A percentile compares a stretch with the other conserved stretches of the same genome.
These are phyloP conservation scores for Peniophora sp. DNA, from an alignment of 1,284 basidiomycete species.

Conservation along the genomic window DNA sequence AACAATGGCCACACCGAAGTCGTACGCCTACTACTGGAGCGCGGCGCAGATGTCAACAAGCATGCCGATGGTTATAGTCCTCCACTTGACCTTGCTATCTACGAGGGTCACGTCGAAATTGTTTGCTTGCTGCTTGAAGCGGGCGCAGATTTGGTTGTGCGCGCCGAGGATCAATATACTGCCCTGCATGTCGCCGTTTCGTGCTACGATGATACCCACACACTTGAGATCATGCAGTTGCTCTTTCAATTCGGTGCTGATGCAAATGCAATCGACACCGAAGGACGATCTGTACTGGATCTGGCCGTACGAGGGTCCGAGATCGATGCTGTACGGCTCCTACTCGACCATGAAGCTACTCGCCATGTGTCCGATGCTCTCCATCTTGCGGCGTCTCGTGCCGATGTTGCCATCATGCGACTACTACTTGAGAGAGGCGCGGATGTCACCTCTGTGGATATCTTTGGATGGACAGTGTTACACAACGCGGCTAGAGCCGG, in stretches of 20 bases:
- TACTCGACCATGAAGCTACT: neutral
- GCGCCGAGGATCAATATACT: neutral
- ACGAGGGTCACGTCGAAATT: neutral
- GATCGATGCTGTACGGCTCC: neutral
- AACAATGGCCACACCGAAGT: neutral
- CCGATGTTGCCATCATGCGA: neutral
- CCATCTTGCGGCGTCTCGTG: rapidly evolving
- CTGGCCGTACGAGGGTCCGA: neutral
- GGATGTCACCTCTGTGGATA: neutral
- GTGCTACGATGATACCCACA: neutral
- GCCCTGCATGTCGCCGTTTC: slow-evolving; percentile 1
- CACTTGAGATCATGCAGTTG: neutral
- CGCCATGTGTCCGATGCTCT: neutral
- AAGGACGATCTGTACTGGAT: neutral
- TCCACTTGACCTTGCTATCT: neutral
- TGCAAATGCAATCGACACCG: neutral
- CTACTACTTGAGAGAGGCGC: neutral
- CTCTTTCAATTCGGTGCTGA: neutral
- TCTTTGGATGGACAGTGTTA: neutral
- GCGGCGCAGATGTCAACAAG: slow-evolving; percentile 1
- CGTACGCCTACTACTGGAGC: neutral
- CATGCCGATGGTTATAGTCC: neutral
- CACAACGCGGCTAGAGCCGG: neutral
- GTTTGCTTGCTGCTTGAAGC: slow-evolving; percentile 6
- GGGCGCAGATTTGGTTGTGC: slow-evolving; percentile 1